A percentile compares a stretch with the other conserved stretches of the same genome.
These are phyloP conservation scores for Globisporangium iwayamae DNA, from an alignment of 352 stramenopile species.

Conservation along the genomic window DNA sequence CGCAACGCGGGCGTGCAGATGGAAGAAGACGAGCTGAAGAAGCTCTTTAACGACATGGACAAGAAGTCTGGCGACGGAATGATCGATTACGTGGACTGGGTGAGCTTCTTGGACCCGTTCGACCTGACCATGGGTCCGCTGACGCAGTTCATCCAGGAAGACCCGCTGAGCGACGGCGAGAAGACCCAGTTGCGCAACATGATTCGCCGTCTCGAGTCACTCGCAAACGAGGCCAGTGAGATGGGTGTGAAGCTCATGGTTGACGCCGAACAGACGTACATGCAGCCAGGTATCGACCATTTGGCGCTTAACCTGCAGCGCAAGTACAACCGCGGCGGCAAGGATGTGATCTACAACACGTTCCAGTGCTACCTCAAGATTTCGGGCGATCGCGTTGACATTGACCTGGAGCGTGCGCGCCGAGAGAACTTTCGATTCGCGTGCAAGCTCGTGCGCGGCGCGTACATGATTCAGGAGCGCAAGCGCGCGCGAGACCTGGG, in stretches of 20 bases:
- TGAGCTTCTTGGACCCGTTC: slow-evolving; percentile 89
- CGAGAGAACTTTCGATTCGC: slow-evolving; percentile 92
- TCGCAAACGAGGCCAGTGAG: slow-evolving; percentile 67
- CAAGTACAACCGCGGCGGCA: slow-evolving; percentile 87
- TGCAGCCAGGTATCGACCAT: slow-evolving; percentile 97
- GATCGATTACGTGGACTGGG: slow-evolving; percentile 96
- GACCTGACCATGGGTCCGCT: slow-evolving; percentile 88
- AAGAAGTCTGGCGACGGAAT: slow-evolving; percentile 59
- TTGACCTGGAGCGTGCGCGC: slow-evolving; percentile 91
- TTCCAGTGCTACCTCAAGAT: slow-evolving; percentile 99
- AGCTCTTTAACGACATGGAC: slow-evolving; percentile 68
- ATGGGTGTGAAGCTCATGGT: slow-evolving; percentile 94
- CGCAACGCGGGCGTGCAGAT: slow-evolving; percentile 64
- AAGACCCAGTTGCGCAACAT: slow-evolving; percentile 90
- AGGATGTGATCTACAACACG: slow-evolving; percentile 95
- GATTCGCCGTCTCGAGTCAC: slow-evolving; percentile 81
- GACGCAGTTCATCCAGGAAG: slow-evolving; percentile 81
- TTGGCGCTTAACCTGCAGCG: slow-evolving; percentile 83
- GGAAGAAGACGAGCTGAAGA: slow-evolving; percentile 55
- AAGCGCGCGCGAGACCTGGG: slow-evolving; percentile 83
- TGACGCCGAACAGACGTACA: slow-evolving; percentile 97
- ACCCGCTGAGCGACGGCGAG: slow-evolving; percentile 78
- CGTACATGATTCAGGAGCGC: slow-evolving; percentile 97
- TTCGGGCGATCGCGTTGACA: slow-evolving; percentile 81
- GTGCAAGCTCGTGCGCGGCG: slow-evolving; percentile 97